Conservation (phyloP, 2,329 filamentous ascomycete species). For the Venturia pyrina region DNA sequence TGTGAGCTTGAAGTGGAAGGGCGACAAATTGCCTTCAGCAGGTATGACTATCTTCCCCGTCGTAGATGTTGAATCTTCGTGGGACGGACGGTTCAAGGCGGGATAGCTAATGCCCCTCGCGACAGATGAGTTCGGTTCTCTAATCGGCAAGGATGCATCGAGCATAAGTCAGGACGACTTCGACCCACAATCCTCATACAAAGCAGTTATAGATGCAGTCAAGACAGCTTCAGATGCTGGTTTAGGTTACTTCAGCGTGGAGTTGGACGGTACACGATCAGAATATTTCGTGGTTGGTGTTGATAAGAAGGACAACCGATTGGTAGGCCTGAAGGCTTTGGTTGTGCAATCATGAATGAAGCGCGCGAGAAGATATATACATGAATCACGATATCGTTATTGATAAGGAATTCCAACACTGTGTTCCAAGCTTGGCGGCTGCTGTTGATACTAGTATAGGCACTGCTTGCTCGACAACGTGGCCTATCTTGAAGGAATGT, state of each 20-base stretch:
- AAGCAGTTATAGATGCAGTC: constrained; percentile 58
- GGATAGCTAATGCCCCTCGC: constrained; percentile 12
- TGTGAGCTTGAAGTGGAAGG: constrained; percentile 56
- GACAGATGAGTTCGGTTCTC: constrained; percentile 57
- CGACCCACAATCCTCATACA: constrained; percentile 63
- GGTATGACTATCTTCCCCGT: neutral
- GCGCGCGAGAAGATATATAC: neutral
- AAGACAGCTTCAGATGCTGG: constrained; percentile 50
- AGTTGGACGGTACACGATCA: constrained; percentile 49
- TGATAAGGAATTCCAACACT: neutral
- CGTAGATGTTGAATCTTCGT: neutral
- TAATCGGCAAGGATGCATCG: constrained; percentile 50
- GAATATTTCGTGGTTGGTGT: constrained; percentile 75
- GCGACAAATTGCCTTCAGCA: constrained; percentile 45
- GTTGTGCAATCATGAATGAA: constrained; percentile 51
- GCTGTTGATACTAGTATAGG: neutral
- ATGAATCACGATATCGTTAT: neutral
- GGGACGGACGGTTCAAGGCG: neutral
- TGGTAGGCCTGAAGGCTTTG: constrained; percentile 72
- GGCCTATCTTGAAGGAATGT: no score
- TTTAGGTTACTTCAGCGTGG: constrained; percentile 65
- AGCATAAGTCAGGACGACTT: constrained; percentile 59
- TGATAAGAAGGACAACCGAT: constrained; percentile 43
- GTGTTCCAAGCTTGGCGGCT: neutral
- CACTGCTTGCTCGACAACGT: no score